A percentile compares a stretch with the other conserved stretches of the same genome.
Conservation (phyloP, 2,329 filamentous ascomycete species). For the Coniochaeta sp. region DNA sequence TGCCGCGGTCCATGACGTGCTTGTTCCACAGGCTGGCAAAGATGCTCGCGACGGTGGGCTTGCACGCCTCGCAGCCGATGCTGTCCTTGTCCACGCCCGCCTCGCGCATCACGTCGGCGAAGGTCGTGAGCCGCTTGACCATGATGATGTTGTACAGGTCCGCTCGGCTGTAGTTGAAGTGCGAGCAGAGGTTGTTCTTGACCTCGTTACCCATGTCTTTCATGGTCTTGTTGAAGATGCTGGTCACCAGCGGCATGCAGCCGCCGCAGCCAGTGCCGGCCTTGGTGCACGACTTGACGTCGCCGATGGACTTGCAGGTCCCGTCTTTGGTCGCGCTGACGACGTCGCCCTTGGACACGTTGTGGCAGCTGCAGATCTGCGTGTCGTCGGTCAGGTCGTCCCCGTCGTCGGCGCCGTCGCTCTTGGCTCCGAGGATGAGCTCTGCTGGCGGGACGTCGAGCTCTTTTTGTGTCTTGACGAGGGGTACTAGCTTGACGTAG, state of each 20-base stretch:
- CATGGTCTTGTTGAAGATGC: constrained; percentile 88
- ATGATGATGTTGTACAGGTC: constrained; percentile 88
- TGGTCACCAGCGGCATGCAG: constrained; percentile 80
- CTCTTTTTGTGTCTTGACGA: constrained; percentile 77
- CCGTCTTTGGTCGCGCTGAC: constrained; percentile 66
- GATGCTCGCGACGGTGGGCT: constrained; percentile 74
- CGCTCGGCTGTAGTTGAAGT: constrained; percentile 76
- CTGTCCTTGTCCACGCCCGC: constrained; percentile 64
- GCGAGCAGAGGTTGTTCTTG: constrained; percentile 76
- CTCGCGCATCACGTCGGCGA: constrained; percentile 70
- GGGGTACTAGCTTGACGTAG: constrained; percentile 80
- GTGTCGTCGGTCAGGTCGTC: constrained; percentile 79
- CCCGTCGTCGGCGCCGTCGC: constrained; percentile 63
- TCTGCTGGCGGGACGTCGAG: constrained; percentile 73
- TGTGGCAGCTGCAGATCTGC: constrained; percentile 89
- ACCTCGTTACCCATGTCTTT: constrained; percentile 77
- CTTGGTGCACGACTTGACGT: constrained; percentile 86
- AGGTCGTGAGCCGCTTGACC: constrained; percentile 67
- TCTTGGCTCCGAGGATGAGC: constrained; percentile 73
- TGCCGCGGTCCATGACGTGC: constrained; percentile 64
- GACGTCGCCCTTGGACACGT: constrained; percentile 80
- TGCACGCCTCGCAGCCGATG: constrained; percentile 81
- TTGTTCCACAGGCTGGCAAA: constrained; percentile 76
- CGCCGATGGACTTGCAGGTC: constrained; percentile 70
- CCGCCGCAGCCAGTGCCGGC: constrained; percentile 86